A percentile compares a stretch with the other conserved stretches of the same genome.
Evolutionary conservation across 2,329 filamentous ascomycete genomes (phyloP).

Genomic region (Phoma sp.): DNA sequence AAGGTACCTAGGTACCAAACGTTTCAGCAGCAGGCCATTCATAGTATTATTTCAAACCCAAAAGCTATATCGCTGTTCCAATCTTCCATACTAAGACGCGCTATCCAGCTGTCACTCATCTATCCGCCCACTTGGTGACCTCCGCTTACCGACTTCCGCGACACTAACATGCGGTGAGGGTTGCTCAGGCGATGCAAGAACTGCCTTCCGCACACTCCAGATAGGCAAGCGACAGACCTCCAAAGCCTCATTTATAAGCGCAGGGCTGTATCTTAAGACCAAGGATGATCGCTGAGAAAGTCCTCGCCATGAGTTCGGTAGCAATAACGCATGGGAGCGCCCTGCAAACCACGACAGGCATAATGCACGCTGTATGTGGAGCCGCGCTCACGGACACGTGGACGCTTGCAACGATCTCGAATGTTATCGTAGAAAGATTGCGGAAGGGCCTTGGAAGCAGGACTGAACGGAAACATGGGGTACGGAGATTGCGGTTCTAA

Average conservation of each 20-base stretch:
- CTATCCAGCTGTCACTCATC: not conserved
- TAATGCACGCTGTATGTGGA: constrained; percentile 8
- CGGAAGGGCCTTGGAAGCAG: constrained; percentile 15
- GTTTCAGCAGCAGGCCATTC: not conserved
- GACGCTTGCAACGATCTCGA: no score
- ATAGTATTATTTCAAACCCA: not conserved
- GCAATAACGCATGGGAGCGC: no score
- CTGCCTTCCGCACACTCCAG: not conserved
- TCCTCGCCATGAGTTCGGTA: not conserved
- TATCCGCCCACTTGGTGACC: not conserved
- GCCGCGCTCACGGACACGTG: constrained; percentile 1
- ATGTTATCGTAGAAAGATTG: constrained; percentile 4
- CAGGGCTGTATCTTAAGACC: not conserved
- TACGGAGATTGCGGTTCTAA: constrained; percentile 16
- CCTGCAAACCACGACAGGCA: constrained; percentile 7
- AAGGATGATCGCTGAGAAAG: constrained; percentile 2
- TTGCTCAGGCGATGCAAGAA: constrained; percentile 17
- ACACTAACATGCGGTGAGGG: constrained; percentile 10
- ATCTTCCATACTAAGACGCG: not conserved
- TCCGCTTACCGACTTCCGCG: not conserved
- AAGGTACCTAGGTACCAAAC: no score
- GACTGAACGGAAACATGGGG: constrained; percentile 14
- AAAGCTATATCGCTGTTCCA: not conserved
- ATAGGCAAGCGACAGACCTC: not conserved
- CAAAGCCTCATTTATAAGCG: not conserved